Conservation (phyloP, 306 rosid species). For the Prunus mume region DNA sequence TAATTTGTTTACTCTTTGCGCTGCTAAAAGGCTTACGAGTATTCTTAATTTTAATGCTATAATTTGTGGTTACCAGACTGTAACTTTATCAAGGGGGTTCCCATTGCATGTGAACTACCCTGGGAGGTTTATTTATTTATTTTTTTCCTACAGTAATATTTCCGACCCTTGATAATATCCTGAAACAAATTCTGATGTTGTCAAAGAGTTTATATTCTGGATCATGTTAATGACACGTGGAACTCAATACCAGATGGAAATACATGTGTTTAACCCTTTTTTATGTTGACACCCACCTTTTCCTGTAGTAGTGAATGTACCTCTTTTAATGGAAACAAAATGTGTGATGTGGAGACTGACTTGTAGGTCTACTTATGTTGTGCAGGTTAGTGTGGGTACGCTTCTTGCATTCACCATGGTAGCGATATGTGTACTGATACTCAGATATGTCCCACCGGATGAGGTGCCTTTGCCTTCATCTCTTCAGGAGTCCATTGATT, state of each 20-base stretch:
- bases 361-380: conserved; percentile 11
- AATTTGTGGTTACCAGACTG: background rate
- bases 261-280: background rate
- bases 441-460: conserved; percentile 88
- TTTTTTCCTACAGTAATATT: background rate
- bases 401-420: conserved; percentile 83
- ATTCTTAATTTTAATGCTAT: background rate
- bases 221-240: conserved; percentile 1
- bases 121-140: background rate
- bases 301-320: background rate
- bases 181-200: background rate
- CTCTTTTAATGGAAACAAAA: background rate
- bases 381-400: conserved; percentile 93
- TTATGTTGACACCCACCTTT: background rate
- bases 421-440: conserved; percentile 73
- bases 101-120: background rate
- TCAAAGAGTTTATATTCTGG: background rate
- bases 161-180: background rate
- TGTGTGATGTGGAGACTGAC: background rate
- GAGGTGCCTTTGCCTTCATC: conserved; percentile 67
- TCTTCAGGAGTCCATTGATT: conserved; percentile 48
- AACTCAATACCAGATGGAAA: background rate
- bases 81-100: background rate
- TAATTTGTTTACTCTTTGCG: background rate
- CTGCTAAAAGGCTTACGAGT: background rate